Percentiles rank a stretch among this genome's conserved stretches.
phyloP scores from a whole-genome alignment of 768 basidiomycete genomes.

The Auriscalpium orientale region DNA sequence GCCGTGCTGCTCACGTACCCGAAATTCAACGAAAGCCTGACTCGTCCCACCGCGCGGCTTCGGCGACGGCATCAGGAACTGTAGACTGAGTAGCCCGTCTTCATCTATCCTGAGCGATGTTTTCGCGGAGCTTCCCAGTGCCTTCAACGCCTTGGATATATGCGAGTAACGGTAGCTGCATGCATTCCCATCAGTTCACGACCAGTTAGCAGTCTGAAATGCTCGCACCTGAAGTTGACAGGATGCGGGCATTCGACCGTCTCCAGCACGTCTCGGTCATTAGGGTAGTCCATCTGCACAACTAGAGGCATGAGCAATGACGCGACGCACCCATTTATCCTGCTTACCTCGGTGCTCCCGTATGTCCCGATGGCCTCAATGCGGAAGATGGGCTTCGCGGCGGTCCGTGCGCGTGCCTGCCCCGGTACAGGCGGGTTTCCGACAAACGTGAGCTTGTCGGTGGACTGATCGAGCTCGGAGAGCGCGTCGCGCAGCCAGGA shows the following conservation, averaged over 20 bases:
- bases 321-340: not conserved
- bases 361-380: slow-evolving; percentile 78
- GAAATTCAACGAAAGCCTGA: slow-evolving; percentile 80
- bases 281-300: slow-evolving; percentile 88
- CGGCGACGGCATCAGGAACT: slow-evolving; percentile 73
- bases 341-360: slow-evolving; percentile 74
- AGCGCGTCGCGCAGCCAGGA: slow-evolving; percentile 93
- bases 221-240: slow-evolving; percentile 62
- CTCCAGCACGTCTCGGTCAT: slow-evolving; percentile 86
- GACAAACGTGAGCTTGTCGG: slow-evolving; percentile 77
- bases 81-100: slow-evolving; percentile 77
- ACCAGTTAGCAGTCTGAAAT: not conserved
- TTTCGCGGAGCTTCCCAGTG: slow-evolving; percentile 78
- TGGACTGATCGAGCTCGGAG: slow-evolving; percentile 84
- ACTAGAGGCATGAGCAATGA: not conserved
- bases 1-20: slow-evolving; percentile 42
- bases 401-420: slow-evolving; percentile 16
- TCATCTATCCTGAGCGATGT: slow-evolving; percentile 83
- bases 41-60: slow-evolving; percentile 32
- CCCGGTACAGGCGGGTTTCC: slow-evolving; percentile 45
- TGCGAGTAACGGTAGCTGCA: slow-evolving; percentile 78
- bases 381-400: slow-evolving; percentile 59
- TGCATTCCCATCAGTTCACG: not conserved
- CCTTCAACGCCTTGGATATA: slow-evolving; percentile 61
- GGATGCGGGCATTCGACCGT: slow-evolving; percentile 71